Evolutionary conservation across 768 basidiomycete genomes (phyloP), one percentile per base, ranked within the genome.

Genomic region (Rhodotorula diobovata): DNA sequence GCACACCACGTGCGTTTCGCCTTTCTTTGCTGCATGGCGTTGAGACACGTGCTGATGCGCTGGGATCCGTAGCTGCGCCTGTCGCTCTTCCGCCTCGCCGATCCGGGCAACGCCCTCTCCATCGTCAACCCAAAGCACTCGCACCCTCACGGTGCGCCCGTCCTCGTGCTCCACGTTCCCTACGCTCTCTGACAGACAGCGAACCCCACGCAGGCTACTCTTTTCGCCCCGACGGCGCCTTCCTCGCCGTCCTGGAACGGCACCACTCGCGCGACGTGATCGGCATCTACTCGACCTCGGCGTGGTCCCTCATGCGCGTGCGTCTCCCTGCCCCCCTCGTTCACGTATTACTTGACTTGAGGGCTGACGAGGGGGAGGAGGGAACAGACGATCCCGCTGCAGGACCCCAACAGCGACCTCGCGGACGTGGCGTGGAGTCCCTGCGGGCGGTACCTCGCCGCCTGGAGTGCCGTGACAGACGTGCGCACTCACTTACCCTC

Each of bases 161-260:
- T 3, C 14, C 25, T 21, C 23, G 45, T 25, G 2, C 35, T 23
- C 28, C 50, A 4, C 21, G 3, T 12, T 15, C 41, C 18, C 41
- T 43, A 3, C 8, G 8, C 12, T 30, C 28, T 16, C 51, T 53
- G 51, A 30, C 32, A 11, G 28, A 45, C 39, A 12, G 57, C n/a
- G 20, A 20, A 25, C 25, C 55, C 45, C 30, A n/a, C 37, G 30
- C 61, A 65, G 66, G 73, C 34, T 65, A 71, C 64, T 53, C 74
- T 2, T 67, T 76, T 41, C 66, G 58, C 14, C 71, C 72, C 11
- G 77, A 80, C 66, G 55, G 74, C 8, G 73, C 75, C 10, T 81
- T 81, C 68, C 66, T 82, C 41, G 81, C 80, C 34, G 60, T 82
- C 5, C 78, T 75, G 10, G 82, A 82, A 63, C 75, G 79, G 21